Evolutionary conservation across 805 yeast genomes (phyloP).

Genomic region (Candida ponderosae): DNA sequence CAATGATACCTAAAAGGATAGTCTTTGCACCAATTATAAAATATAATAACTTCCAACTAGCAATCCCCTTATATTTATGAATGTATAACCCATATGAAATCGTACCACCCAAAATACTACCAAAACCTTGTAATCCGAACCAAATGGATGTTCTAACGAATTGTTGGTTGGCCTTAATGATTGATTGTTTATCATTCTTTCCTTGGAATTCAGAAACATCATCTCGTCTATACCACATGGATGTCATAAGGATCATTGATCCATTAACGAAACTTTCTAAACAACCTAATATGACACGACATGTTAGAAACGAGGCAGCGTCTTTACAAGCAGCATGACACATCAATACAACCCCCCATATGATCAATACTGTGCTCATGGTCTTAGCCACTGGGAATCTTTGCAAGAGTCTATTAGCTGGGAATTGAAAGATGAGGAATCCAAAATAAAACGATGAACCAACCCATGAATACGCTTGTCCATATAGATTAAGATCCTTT

Average conservation of each 20-base stretch:
- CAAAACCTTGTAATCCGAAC: constrained; percentile 35
- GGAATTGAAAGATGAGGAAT: constrained; percentile 24
- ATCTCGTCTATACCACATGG: constrained; percentile 40
- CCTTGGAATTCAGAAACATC: constrained; percentile 15
- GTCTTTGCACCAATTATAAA: constrained; percentile 47
- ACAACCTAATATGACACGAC: neutral
- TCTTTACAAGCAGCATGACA: constrained; percentile 24
- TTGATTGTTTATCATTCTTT: neutral
- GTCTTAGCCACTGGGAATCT: constrained; percentile 30
- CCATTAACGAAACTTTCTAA: constrained; percentile 15
- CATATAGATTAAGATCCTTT: constrained; percentile 27
- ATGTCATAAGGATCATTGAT: constrained; percentile 24
- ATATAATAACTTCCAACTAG: constrained; percentile 44
- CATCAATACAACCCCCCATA: constrained; percentile 28
- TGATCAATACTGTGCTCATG: constrained; percentile 20
- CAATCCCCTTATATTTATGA: constrained; percentile 21
- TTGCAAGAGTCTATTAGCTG: constrained; percentile 25
- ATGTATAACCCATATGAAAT: constrained; percentile 38
- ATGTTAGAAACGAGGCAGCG: neutral
- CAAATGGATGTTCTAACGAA: constrained; percentile 30
- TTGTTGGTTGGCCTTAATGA: constrained; percentile 23
- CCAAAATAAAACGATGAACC: constrained; percentile 31
- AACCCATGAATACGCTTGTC: constrained; percentile 26
- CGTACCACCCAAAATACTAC: constrained; percentile 36
- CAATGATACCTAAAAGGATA: constrained; percentile 31